Percentiles rank a stretch among this genome's conserved stretches.
Conservation (phyloP, 305 asterid genomes). For the Fraxinus velutina region DNA sequence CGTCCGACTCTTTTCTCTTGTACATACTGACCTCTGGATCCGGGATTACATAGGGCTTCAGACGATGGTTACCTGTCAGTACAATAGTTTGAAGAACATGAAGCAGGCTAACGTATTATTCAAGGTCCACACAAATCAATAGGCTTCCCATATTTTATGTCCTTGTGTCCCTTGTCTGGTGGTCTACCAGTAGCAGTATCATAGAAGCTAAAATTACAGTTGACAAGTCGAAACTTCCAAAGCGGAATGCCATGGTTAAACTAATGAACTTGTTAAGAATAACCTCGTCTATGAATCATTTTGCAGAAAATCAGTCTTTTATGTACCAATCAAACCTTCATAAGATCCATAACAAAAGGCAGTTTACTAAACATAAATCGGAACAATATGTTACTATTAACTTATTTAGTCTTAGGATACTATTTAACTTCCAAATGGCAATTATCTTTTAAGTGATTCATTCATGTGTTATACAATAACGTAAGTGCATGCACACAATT, state of each 20-base stretch:
- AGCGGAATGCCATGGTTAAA: background rate
- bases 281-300: background rate
- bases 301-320: background rate
- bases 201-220: background rate
- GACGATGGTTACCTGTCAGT: slow-evolving; percentile 21
- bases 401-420: background rate
- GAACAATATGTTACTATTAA: background rate
- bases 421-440: background rate
- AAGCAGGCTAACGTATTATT: background rate
- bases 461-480: background rate
- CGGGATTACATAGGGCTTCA: slow-evolving; percentile 28
- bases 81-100: background rate
- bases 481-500: background rate
- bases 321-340: background rate
- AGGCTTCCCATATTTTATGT: background rate
- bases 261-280: background rate
- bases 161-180: background rate
- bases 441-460: background rate
- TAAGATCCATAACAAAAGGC: background rate
- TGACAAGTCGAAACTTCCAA: background rate
- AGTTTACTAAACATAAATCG: background rate
- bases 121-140: background rate
- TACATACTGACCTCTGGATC: slow-evolving; percentile 28
- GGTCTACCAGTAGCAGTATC: background rate
- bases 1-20: slow-evolving; percentile 22